phyloP scores from a whole-genome alignment of 345 rosid species.

The Raphanus raphanistrum region DNA sequence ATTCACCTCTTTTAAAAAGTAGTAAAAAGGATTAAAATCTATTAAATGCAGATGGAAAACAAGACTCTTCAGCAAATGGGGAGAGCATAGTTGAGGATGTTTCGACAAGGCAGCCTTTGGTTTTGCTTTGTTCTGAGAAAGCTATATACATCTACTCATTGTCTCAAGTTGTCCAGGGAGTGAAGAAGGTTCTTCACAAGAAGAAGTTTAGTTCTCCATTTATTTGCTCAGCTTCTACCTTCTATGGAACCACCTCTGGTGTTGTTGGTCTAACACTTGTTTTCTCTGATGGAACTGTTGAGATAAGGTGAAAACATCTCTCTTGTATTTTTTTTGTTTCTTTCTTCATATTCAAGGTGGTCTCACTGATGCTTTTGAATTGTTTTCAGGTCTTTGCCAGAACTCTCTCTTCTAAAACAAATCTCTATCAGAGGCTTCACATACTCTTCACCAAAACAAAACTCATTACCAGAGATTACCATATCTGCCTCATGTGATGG shows the following conservation, averaged over 20 bases:
- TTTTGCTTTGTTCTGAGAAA: slow-evolving; percentile 82
- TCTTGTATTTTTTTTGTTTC: background rate
- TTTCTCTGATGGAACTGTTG: slow-evolving; percentile 62
- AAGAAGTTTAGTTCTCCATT: slow-evolving; percentile 70
- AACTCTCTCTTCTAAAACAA: slow-evolving; percentile 66
- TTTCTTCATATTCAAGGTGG: background rate
- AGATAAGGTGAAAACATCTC: slow-evolving; percentile 62
- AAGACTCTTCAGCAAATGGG: slow-evolving; percentile 41
- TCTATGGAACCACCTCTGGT: slow-evolving; percentile 48
- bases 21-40: too few relatives aligned
- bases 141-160: slow-evolving; percentile 77
- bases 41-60: slow-evolving; percentile 55
- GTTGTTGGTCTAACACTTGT: slow-evolving; percentile 67
- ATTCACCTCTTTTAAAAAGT: too few relatives aligned
- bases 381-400: slow-evolving; percentile 69
- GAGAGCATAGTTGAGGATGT: slow-evolving; percentile 49
- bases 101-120: slow-evolving; percentile 48
- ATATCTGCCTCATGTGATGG: slow-evolving; percentile 72
- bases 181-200: slow-evolving; percentile 77
- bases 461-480: slow-evolving; percentile 48
- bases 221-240: slow-evolving; percentile 84
- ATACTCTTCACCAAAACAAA: slow-evolving; percentile 48
- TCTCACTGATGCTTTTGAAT: background rate
- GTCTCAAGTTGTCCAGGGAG: slow-evolving; percentile 72
- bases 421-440: slow-evolving; percentile 62